These are phyloP conservation scores for Eutypella sp. DNA, from an alignment of 2,329 filamentous ascomycete genomes.

Conservation along the genomic window DNA sequence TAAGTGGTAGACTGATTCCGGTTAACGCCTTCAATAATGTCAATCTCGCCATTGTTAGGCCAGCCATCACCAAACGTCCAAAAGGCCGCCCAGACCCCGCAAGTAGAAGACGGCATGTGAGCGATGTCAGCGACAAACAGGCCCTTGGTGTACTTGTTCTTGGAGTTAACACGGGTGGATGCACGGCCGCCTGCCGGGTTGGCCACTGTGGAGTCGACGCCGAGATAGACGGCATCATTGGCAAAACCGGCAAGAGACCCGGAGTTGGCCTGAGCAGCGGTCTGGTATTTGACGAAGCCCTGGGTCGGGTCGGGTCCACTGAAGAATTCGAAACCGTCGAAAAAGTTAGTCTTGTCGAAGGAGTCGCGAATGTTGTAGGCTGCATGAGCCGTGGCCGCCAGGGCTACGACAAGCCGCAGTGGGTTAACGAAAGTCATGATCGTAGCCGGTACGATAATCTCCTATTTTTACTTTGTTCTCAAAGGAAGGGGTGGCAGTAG, in stretches of 20 bases:
- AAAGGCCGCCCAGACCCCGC: conserved; percentile 73
- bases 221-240: conserved; percentile 58
- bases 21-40: conserved; percentile 77
- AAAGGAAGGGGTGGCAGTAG: no score
- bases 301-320: conserved; percentile 61
- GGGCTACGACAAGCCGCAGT: conserved; percentile 17
- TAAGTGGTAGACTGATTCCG: conserved; percentile 52
- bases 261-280: conserved; percentile 51
- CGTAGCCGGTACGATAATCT: not conserved
- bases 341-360: conserved; percentile 52
- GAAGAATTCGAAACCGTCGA: conserved; percentile 53
- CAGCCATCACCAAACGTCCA: conserved; percentile 65
- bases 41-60: conserved; percentile 69
- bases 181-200: conserved; percentile 56
- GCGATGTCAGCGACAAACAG: conserved; percentile 68
- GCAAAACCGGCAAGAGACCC: conserved; percentile 53
- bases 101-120: conserved; percentile 70
- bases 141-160: conserved; percentile 60
- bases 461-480: not conserved
- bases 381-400: conserved; percentile 17
- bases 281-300: conserved; percentile 68
- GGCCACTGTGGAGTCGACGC: conserved; percentile 58
- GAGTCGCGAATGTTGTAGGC: conserved; percentile 42
- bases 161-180: conserved; percentile 66
- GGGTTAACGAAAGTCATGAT: conserved; percentile 20